Evolutionary conservation across 305 asterid genomes (phyloP), one percentile per base, ranked within the genome.

Genomic region (Fraxinus platypoda): DNA sequence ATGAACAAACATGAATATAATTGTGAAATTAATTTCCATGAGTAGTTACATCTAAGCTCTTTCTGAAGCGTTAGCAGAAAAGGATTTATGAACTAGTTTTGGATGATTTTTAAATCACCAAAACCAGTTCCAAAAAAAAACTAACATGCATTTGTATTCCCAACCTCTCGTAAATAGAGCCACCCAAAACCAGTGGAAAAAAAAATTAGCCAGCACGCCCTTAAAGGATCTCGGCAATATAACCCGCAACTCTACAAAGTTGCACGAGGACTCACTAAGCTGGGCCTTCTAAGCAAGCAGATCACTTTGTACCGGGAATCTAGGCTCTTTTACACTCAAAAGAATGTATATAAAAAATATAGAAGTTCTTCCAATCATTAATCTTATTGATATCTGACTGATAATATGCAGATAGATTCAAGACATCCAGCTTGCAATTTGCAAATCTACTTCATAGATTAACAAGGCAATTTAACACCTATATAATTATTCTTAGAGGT

Each of bases 341-440:
- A 9, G 1, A 23, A 62, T 21, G 28, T 2, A 13, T 8, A 23
- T 8, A 2, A 6, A 23, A 66, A 64, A 23, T 64, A 13, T 17
- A 3, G n/a, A 64, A 23, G 7, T 23, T 64, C 17, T 64, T 23
- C 28, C 34, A 64, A 23, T 64, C 35, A 64, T 13, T 64, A 64
- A 57, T 62, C 33, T 62, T 62, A 62, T 57, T 7, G 26, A 64
- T 23, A 23, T 25, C 31, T 25, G 31, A 25, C 11, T 25, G 19
- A 66, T 66, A 66, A 66, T 66, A 2, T 25, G 23, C 19, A 1
- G 34, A 26, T 26, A 11, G 34, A 66, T 26, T 31, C 43, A 71
- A 80, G 43, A 54, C 68, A 8, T 28, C 73, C 79, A 64, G 74
- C 76, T 85, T 74, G 33, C 49, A 74, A 38, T 37, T 35, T 21